These are phyloP conservation scores for Ciborinia camelliae DNA, from an alignment of 2,329 filamentous ascomycete genomes.

Conservation along the genomic window DNA sequence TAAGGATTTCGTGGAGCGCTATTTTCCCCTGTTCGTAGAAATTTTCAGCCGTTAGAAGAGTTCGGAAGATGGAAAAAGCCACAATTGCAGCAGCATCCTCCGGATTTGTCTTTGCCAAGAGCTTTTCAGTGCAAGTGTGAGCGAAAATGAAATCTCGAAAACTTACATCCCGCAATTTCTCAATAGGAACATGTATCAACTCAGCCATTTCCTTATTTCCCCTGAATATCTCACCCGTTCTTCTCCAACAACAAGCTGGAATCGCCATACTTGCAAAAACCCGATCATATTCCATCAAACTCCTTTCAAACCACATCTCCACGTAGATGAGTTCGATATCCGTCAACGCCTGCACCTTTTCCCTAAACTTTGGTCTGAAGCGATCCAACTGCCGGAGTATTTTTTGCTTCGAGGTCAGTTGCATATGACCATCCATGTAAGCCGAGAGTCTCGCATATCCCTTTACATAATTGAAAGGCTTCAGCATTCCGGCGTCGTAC, in stretches of 20 bases:
- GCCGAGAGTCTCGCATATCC: conserved; percentile 85
- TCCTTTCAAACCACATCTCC: conserved; percentile 99
- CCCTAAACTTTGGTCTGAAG: conserved; percentile 92
- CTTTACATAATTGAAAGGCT: conserved; percentile 98
- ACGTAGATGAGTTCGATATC: conserved; percentile 93
- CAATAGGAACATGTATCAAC: conserved; percentile 87
- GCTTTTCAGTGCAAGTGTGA: conserved; percentile 1
- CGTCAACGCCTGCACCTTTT: conserved; percentile 87
- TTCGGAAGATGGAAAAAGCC: conserved; percentile 9
- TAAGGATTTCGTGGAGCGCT: conserved; percentile 91
- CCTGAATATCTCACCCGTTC: conserved; percentile 94
- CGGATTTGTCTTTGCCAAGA: not conserved
- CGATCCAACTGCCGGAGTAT: conserved; percentile 88
- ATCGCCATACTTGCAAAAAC: conserved; percentile 99
- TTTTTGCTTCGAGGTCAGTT: conserved; percentile 78
- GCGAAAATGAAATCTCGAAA: not conserved
- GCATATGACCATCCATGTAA: conserved; percentile 89
- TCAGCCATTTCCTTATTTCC: conserved; percentile 99
- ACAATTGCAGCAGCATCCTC: conserved; percentile 3
- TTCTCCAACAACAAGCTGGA: conserved; percentile 92
- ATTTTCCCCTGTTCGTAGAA: conserved; percentile 69
- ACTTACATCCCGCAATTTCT: conserved; percentile 83
- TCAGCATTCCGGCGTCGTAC: conserved; percentile 89
- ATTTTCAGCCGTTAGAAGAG: conserved; percentile 5
- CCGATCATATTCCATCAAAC: conserved; percentile 95